Conservation (phyloP, 2,329 filamentous ascomycete genomes). For the Arthrinium puccinioides region DNA sequence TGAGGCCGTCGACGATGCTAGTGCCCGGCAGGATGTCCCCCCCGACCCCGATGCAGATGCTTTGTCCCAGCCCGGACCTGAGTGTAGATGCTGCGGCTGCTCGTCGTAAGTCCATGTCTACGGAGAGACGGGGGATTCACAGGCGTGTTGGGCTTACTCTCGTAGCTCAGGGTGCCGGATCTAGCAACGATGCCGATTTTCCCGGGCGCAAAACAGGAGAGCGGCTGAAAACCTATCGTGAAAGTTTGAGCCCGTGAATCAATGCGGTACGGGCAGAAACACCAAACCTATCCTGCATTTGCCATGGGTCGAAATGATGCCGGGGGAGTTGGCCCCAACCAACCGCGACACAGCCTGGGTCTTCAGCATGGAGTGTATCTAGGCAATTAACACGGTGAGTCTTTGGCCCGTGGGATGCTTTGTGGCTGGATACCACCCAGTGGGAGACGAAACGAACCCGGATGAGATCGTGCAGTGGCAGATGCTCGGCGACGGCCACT, state of each 20-base stretch:
- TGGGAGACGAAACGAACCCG: constrained; percentile 40
- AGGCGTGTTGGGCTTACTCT: constrained; percentile 27
- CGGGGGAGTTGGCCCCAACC: constrained; percentile 66
- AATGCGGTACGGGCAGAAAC: background rate
- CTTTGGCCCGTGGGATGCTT: background rate
- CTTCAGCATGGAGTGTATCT: constrained; percentile 62
- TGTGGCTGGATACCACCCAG: background rate
- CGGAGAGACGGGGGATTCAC: background rate
- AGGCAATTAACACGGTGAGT: constrained; percentile 3
- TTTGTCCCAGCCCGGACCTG: constrained; percentile 63
- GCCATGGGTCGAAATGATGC: constrained; percentile 65
- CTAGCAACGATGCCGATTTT: constrained; percentile 65
- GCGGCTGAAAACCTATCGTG: constrained; percentile 67
- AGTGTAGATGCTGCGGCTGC: constrained; percentile 62
- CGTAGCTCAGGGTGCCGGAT: constrained; percentile 68
- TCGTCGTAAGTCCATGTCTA: constrained; percentile 1
- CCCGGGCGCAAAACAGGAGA: constrained; percentile 64
- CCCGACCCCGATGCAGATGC: constrained; percentile 66
- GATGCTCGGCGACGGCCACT: constrained; percentile 68
- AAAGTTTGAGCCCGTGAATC: constrained; percentile 17
- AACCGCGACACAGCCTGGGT: constrained; percentile 63
- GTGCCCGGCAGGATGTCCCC: constrained; percentile 69
- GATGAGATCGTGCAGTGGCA: constrained; percentile 66
- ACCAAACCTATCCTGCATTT: constrained; percentile 38
- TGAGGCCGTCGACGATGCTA: constrained; percentile 63